Conservation (phyloP, 2,329 filamentous ascomycete species). For the Neofusicoccum umdonicola region DNA sequence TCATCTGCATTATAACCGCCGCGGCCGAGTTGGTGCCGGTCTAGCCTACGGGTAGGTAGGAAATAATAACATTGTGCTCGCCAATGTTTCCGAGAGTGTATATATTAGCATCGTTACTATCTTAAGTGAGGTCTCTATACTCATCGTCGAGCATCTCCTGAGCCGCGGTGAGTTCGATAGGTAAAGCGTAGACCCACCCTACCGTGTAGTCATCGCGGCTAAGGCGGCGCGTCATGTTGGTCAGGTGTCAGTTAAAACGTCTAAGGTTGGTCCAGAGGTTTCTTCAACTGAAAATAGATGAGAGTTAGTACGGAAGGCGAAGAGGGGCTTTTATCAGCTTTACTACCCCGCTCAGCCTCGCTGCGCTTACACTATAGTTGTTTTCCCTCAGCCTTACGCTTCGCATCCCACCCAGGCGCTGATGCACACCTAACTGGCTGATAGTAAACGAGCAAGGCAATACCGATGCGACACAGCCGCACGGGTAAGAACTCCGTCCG, state of each 20-base stretch:
- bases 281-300: neutral
- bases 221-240: no score
- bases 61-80: no score
- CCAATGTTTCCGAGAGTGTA: no score
- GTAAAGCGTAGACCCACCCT: no score
- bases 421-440: slow-evolving; percentile 3
- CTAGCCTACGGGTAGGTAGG: no score
- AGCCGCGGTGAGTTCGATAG: no score
- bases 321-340: neutral
- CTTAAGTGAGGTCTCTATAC: no score
- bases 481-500: neutral
- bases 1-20: no score
- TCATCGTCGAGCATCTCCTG: no score
- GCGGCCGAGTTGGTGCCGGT: no score
- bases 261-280: neutral
- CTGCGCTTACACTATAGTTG: neutral
- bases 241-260: slow-evolving; percentile 16
- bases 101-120: no score
- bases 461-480: neutral
- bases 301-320: neutral
- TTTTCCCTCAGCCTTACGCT: neutral
- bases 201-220: no score
- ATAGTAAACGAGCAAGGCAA: neutral
- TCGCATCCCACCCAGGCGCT: neutral
- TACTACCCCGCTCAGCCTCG: slow-evolving; percentile 13